Percentiles rank a stretch among this genome's conserved stretches.
Conservation (phyloP, 805 yeast species). For the Metschnikowia lunata region DNA sequence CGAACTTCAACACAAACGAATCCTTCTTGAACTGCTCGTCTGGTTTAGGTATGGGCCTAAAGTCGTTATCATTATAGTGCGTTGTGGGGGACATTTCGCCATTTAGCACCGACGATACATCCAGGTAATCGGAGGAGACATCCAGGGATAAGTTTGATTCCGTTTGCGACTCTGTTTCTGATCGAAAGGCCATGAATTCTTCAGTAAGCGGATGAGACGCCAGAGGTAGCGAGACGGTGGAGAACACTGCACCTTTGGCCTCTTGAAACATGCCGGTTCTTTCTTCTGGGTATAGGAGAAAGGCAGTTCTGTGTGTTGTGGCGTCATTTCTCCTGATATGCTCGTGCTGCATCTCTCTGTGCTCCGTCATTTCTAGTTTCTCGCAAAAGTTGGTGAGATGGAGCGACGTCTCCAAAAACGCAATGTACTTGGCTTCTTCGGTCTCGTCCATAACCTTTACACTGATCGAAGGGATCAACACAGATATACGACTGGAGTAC, state of each 20-base stretch:
- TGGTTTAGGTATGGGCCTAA: slow-evolving; percentile 24
- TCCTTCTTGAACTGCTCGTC: slow-evolving; percentile 47
- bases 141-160: slow-evolving; percentile 2
- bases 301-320: slow-evolving; percentile 76
- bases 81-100: slow-evolving; percentile 22
- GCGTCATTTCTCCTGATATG: slow-evolving; percentile 73
- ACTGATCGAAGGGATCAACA: slow-evolving; percentile 46
- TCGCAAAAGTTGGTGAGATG: slow-evolving; percentile 56
- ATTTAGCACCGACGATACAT: slow-evolving; percentile 6
- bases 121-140: slow-evolving; percentile 9
- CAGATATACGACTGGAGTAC: slow-evolving; percentile 52
- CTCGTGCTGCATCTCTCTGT: slow-evolving; percentile 51
- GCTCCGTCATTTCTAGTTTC: slow-evolving; percentile 43
- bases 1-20: slow-evolving; percentile 52
- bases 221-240: slow-evolving; percentile 61
- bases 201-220: slow-evolving; percentile 56
- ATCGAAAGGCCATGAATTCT: slow-evolving; percentile 13
- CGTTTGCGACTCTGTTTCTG: background rate
- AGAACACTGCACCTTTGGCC: slow-evolving; percentile 48
- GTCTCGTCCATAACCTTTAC: slow-evolving; percentile 25
- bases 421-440: slow-evolving; percentile 19
- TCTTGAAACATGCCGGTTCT: slow-evolving; percentile 47
- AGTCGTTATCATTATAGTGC: slow-evolving; percentile 29
- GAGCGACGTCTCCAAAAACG: slow-evolving; percentile 54
- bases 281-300: slow-evolving; percentile 51